Base-by-base conservation (phyloP, 2,329 filamentous ascomycete genomes). In the Ascochyta koolunga region DNA sequence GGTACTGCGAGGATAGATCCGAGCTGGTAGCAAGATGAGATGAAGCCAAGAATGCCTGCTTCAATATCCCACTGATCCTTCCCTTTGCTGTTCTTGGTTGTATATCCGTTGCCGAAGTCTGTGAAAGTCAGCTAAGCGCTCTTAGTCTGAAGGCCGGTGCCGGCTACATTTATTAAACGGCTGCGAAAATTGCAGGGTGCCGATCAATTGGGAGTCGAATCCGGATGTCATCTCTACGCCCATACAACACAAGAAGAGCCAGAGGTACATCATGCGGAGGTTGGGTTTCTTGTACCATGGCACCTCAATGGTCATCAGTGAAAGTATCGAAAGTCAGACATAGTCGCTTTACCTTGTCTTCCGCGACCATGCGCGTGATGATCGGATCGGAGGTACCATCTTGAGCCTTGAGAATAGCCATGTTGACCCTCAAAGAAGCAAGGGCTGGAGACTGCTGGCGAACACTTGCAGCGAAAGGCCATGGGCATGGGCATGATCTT, bases 201-300 rank as follows among this genome's bases (percentile, higher is more conserved):
- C 72, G 56, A 74, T 73, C 48, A 73, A 61, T 50, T 73, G 71
- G 40, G 71, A 74, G 47, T 74, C 72, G 47, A 73, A 74, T 9
- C 72, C 72, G 45, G 71, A 74, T 18, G 72, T 75, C 50, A 74
- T 71, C 43, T 75, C 71, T n/a, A 74, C 69, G 37, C 72, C 72
- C 71, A 75, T 72, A 47, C 69, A 72, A 52, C 69, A 71, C 31
- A 67, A 47, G 52, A 74, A 71, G 37, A 78, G 67, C 37, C 65
- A 66, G 15, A 78, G 32, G 58, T 78, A 77, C 64, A 78, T 66
- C 31, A 66, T 27, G 41, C 75, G 65, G 13, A 77, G 61, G 54
- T 78, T 75, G 16, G 52, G 60, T 52, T 77, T 77, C 64, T 69
- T 74, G 60, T 76, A 79, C 77, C 77, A 79, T 61, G 66, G 67